These are phyloP conservation scores for Diplocarpon rosae DNA, from an alignment of 2,329 filamentous ascomycete species.

Conservation along the genomic window DNA sequence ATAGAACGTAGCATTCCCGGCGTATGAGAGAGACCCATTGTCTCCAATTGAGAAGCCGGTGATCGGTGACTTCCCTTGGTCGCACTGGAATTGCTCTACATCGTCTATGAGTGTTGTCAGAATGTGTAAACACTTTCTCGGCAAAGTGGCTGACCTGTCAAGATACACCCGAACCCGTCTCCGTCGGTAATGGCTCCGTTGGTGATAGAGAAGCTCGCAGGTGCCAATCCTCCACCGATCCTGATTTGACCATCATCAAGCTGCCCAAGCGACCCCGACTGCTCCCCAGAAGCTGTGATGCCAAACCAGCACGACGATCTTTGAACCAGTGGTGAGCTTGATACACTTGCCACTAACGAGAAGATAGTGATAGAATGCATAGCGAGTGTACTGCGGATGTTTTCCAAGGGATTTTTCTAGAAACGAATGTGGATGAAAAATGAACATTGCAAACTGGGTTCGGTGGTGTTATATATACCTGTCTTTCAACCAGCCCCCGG, in stretches of 20 bases:
- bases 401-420: too few species aligned
- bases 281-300: conserved; percentile 36
- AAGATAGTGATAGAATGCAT: too few species aligned
- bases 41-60: conserved; percentile 44
- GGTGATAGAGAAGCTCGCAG: conserved; percentile 43
- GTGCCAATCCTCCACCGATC: conserved; percentile 36
- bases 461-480: too few species aligned
- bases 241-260: conserved; percentile 50
- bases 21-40: conserved; percentile 39
- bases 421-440: too few species aligned
- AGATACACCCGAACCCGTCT: conserved; percentile 48
- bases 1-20: conserved; percentile 41
- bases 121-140: too few species aligned
- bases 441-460: too few species aligned
- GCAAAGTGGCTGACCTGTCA: conserved; percentile 22
- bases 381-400: too few species aligned
- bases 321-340: too few species aligned
- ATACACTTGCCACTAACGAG: too few species aligned
- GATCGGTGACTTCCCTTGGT: conserved; percentile 38
- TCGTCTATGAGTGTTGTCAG: too few species aligned
- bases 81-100: conserved; percentile 28
- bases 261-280: conserved; percentile 44
- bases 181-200: conserved; percentile 41
- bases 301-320: conserved; percentile 35
- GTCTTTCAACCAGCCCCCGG: too few species aligned